Percentiles rank a stretch among this genome's conserved stretches.
These are phyloP conservation scores for Berkeleyomyces rouxiae DNA, from an alignment of 2,329 filamentous ascomycete species.

Conservation along the genomic window DNA sequence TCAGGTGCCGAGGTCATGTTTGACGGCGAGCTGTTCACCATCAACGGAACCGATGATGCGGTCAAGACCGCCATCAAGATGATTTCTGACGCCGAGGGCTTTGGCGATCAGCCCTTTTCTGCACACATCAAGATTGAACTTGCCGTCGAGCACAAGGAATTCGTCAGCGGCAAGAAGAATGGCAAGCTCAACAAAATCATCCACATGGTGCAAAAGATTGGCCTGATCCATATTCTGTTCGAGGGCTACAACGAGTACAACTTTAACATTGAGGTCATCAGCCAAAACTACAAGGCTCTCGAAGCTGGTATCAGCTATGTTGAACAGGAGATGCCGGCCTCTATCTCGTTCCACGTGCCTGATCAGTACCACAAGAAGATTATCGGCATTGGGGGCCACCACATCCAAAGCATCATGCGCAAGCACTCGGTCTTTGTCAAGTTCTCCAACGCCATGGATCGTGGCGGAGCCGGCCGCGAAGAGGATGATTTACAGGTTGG, in stretches of 20 bases:
- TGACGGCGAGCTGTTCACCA: slow-evolving; percentile 82
- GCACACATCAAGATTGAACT: slow-evolving; percentile 97
- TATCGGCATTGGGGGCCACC: slow-evolving; percentile 93
- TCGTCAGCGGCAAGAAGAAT: slow-evolving; percentile 98
- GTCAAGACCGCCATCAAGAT: slow-evolving; percentile 92
- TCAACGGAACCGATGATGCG: slow-evolving; percentile 89
- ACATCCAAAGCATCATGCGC: slow-evolving; percentile 99
- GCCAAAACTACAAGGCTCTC: slow-evolving; percentile 79
- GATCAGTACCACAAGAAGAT: slow-evolving; percentile 99
- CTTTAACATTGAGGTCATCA: slow-evolving; percentile 97
- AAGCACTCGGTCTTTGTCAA: slow-evolving; percentile 99
- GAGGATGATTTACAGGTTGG: slow-evolving; percentile 98
- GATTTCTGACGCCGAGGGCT: slow-evolving; percentile 80
- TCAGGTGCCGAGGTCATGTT: slow-evolving; percentile 91
- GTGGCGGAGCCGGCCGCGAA: slow-evolving; percentile 79
- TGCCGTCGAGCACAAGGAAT: slow-evolving; percentile 98
- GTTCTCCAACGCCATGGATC: slow-evolving; percentile 97
- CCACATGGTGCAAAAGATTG: slow-evolving; percentile 70
- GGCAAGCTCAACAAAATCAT: slow-evolving; percentile 98
- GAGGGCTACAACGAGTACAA: slow-evolving; percentile 99
- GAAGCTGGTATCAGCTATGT: slow-evolving; percentile 85
- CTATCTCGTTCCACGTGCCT: slow-evolving; percentile 96
- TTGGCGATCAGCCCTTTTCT: slow-evolving; percentile 72
- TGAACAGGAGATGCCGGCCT: slow-evolving; percentile 97
- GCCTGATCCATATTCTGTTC: slow-evolving; percentile 96